A percentile compares a stretch with the other conserved stretches of the same genome.
These are phyloP conservation scores for Tuber indicum DNA, from an alignment of 495 filamentous ascomycete species.

Conservation along the genomic window DNA sequence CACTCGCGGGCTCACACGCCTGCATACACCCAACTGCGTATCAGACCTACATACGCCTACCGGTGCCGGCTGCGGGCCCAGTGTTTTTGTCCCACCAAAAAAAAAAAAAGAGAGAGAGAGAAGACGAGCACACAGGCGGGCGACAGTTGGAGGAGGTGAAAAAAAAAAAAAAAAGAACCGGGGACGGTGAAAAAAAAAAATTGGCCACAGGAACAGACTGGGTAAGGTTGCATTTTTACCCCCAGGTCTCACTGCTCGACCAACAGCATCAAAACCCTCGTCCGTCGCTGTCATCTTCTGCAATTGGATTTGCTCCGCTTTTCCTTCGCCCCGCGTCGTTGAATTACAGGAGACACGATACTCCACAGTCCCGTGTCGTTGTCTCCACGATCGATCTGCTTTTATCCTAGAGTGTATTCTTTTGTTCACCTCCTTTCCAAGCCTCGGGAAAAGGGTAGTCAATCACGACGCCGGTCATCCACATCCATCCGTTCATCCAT, in stretches of 20 bases:
- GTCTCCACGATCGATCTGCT: conserved; percentile 32
- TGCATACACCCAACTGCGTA: neutral
- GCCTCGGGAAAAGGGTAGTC: conserved; percentile 23
- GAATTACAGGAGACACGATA: conserved; percentile 40
- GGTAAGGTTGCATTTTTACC: neutral
- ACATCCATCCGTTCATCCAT: neutral
- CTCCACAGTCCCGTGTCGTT: conserved; percentile 31
- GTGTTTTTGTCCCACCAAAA: neutral
- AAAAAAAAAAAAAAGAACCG: neutral
- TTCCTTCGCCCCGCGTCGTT: conserved; percentile 26
- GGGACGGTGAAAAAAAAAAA: neutral
- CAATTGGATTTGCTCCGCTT: conserved; percentile 33
- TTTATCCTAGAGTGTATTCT: neutral
- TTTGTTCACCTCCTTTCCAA: conserved; percentile 5
- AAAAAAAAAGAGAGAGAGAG: neutral
- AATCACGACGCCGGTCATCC: conserved; percentile 25
- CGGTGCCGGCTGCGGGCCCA: conserved; percentile 2
- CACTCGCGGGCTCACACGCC: conserved; percentile 2
- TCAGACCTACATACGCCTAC: neutral
- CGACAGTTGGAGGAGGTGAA: neutral
- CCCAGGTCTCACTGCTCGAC: neutral
- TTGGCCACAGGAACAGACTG: neutral
- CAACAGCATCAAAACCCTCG: neutral
- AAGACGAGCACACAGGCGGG: neutral
- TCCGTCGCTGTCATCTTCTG: conserved; percentile 24